Evolutionary conservation across 805 yeast species (phyloP), one percentile per base, ranked within the genome.

Genomic region (Saccharomycopsis babjevae): DNA sequence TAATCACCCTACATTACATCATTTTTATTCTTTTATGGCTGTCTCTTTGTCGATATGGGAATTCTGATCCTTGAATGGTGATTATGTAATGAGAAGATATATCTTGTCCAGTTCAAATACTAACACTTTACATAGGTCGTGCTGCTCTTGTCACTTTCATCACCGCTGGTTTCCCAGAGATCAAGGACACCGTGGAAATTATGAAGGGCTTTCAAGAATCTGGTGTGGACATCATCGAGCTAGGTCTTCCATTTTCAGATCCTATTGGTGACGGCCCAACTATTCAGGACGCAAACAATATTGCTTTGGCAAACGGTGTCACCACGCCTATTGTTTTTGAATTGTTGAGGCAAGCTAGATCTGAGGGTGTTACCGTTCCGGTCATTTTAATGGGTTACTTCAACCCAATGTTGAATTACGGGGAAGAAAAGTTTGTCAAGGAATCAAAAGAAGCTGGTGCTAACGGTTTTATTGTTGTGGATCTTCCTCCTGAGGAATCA

Each of bases 201-300:
- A 72, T 94, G 72, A 82, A 85, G 71, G 93, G 94, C 25, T 83
- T 94, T 76, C 98, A 94, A 76, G 88, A 82, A 34, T 97, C 97
- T 66, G 99, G 99, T 61, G 96, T 88, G 43, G 98, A 94, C 70
- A 81, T 94, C 64, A 89, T 94, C 67, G 99, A 94, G 75, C 76
- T 94, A 56, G 99, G 99, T 64, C 76, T 94, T 71, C 99, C 99
- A 56, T 94, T 94, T 73, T 86, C 97, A 25, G 99, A 94, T 72
- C 99, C 99, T 43, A 91, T 94, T 72, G 99, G 98, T 39, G 99
- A 94, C 73, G 99, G 99, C 56, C 96, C 98, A 46, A 89, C 96
- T 18, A 94, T 94, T 69, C 99, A 94, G 76, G 84, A 77, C 39
- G 90, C 98, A 43, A 92, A 92, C 75, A 82, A 82, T 22, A 77